Evolutionary conservation across 768 basidiomycete species (phyloP), one percentile per base, ranked within the genome.

Genomic region (Hericium alpestre): DNA sequence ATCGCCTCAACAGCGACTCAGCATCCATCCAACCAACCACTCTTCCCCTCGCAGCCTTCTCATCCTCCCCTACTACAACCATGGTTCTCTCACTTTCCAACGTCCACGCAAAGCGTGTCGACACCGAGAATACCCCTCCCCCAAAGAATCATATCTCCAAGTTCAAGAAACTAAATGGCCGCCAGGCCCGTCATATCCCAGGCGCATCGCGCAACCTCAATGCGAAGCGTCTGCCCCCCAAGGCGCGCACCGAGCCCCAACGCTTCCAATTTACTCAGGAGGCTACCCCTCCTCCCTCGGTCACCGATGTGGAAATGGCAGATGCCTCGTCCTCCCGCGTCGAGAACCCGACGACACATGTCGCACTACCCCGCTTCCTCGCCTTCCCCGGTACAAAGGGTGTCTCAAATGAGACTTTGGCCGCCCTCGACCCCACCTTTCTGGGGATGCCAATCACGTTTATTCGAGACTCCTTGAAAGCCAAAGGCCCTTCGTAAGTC

Each of bases 51-150:
- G 27, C 12, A n/a, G 41, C 40, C 12, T 22, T n/a, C 27, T 22
- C 40, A 37, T 0, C 40, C 23, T 18, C n/a, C 7, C 10, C 38
- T 2, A 38, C 54, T 9, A 4, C 40, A 12, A 53, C 23, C 38
- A 54, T 54, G 54, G 54, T 54, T 32, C 54, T 54, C 20, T 27
- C 20, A 46, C 13, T 23, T 15, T 54, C 54, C 40, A 54, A 54
- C 54, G 25, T 47, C 11, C 54, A 47, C 40, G 18, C 20, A 7
- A 54, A 54, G 54, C 54, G 54, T 7, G 18, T 41, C 15, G 43
- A 54, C 39, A 10, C 12, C 15, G 54, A 54, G 54, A 54, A 54
- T 41, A 27, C 16, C 11, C 54, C 54, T 46, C 54, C 52, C 6
- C n/a, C 23, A 9, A 54, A 54, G 25, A 47, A 11, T 7, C 18